Conservation (phyloP, 164 flowering plant species). For the Cinnamomum chago region DNA sequence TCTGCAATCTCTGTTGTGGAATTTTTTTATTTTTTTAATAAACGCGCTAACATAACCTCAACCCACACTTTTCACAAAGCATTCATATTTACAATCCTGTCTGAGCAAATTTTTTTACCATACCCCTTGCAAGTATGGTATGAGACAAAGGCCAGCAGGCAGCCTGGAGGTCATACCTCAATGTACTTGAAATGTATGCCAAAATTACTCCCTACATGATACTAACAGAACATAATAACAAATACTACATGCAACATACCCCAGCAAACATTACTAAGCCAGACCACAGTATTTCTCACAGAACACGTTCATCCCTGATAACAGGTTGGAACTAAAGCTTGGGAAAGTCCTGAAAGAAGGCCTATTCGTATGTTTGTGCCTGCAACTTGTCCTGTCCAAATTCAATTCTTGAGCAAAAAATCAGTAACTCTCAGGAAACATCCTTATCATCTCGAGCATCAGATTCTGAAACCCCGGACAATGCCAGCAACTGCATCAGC, state of each 20-base stretch:
- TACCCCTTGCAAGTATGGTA: background rate
- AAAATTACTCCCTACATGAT: background rate
- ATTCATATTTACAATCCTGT: background rate
- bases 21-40: too few species aligned
- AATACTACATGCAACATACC: background rate
- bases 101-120: background rate
- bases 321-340: background rate
- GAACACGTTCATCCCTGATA: background rate
- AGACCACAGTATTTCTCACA: background rate
- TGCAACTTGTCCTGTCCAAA: background rate
- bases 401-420: background rate
- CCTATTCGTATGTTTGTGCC: background rate
- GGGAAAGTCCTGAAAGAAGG: background rate
- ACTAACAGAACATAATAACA: background rate
- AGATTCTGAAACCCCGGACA: slow-evolving; percentile 24
- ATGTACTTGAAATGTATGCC: background rate
- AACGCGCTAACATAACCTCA: background rate
- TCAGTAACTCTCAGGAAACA: slow-evolving; percentile 4
- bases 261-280: background rate
- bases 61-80: background rate
- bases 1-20: too few species aligned
- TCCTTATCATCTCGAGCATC: slow-evolving; percentile 26
- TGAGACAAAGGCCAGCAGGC: background rate
- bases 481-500: slow-evolving; percentile 53
- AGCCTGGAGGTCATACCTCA: background rate